These are phyloP conservation scores for Exophiala xenobiotica DNA, from an alignment of 2,329 filamentous ascomycete species.

Conservation along the genomic window DNA sequence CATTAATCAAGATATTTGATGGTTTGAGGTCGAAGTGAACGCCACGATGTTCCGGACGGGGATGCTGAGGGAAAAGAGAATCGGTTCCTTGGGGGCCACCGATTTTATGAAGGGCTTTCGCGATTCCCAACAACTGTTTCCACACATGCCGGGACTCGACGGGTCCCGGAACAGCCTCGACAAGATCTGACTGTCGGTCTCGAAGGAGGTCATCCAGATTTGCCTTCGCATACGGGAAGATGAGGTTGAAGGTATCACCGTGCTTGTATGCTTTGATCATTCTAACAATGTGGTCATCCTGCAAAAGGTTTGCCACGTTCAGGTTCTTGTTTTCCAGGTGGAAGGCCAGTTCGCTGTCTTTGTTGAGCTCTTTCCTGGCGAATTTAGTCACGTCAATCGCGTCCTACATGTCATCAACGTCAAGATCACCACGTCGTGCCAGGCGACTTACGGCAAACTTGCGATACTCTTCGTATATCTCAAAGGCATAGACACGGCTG, in stretches of 20 bases:
- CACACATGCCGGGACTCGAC: background rate
- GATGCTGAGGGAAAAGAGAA: background rate
- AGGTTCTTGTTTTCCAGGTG: background rate
- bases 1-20: background rate
- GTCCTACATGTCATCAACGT: background rate
- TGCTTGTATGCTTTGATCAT: conserved; percentile 1
- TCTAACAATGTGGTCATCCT: background rate
- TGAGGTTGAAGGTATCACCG: conserved; percentile 1
- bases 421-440: background rate
- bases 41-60: background rate
- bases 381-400: background rate
- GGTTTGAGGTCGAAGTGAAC: conserved; percentile 1
- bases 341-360: background rate
- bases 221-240: background rate
- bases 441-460: background rate
- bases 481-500: background rate
- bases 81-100: background rate
- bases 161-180: background rate
- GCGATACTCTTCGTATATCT: background rate
- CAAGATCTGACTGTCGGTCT: background rate
- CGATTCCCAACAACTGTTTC: background rate
- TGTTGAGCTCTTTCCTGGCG: background rate
- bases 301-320: background rate
- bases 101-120: background rate
- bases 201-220: background rate